phyloP scores from a whole-genome alignment of 2,329 filamentous ascomycete genomes.

The Phaeophleospora eucalypticola region DNA sequence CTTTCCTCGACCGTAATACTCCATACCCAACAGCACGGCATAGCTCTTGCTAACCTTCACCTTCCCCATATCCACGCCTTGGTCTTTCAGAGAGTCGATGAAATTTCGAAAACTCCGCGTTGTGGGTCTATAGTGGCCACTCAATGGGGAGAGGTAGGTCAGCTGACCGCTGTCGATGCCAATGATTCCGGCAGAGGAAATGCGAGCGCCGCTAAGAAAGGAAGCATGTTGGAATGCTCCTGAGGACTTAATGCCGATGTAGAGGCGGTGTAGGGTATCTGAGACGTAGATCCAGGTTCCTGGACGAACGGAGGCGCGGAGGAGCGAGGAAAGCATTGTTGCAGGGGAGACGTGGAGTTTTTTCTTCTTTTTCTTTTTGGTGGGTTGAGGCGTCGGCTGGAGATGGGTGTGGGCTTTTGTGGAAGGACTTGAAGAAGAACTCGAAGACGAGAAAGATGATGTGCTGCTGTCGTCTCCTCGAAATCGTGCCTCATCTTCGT shows the following conservation, averaged over 20 bases:
- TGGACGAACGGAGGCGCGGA: slow-evolving; percentile 71
- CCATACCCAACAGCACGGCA: slow-evolving; percentile 70
- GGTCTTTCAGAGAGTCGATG: slow-evolving; percentile 64
- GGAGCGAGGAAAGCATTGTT: slow-evolving; percentile 71
- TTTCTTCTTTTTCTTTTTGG: slow-evolving; percentile 35
- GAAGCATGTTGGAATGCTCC: slow-evolving; percentile 90
- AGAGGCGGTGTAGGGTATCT: slow-evolving; percentile 77
- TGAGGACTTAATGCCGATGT: slow-evolving; percentile 82
- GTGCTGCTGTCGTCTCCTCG: background rate
- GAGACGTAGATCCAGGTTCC: slow-evolving; percentile 93
- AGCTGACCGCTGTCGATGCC: slow-evolving; percentile 75
- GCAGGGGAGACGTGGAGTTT: slow-evolving; percentile 65
- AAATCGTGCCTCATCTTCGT: slow-evolving; percentile 3
- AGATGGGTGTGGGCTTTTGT: background rate
- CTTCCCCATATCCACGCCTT: slow-evolving; percentile 70
- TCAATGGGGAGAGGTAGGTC: slow-evolving; percentile 62
- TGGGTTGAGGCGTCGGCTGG: background rate
- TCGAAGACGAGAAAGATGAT: slow-evolving; percentile 38
- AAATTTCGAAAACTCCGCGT: slow-evolving; percentile 78
- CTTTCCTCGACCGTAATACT: slow-evolving; percentile 70
- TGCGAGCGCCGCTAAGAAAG: slow-evolving; percentile 76
- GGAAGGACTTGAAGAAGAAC: slow-evolving; percentile 35
- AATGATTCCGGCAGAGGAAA: slow-evolving; percentile 77
- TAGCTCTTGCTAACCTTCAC: slow-evolving; percentile 69
- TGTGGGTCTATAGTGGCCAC: slow-evolving; percentile 80